Evolutionary conservation across 345 rosid species (phyloP).

Genomic region (Turnera subulata): DNA sequence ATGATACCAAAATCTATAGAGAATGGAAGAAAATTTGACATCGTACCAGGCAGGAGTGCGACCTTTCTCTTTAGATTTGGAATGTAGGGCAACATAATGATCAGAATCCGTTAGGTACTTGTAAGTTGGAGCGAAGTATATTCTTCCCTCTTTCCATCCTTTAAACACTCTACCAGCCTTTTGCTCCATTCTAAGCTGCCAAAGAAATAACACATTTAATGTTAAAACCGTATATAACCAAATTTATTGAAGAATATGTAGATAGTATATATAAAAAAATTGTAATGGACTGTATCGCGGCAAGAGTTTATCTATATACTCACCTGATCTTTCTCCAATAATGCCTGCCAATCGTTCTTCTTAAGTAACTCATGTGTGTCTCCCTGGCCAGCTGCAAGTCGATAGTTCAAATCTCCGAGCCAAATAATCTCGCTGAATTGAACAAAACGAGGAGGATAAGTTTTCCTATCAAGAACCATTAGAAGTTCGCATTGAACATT

Average conservation of each 20-base stretch:
- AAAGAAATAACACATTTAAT: too few species aligned
- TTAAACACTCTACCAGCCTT: slow-evolving; percentile 66
- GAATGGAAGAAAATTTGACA: neutral
- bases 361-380: slow-evolving; percentile 48
- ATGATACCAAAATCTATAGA: too few species aligned
- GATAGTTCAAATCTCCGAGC: slow-evolving; percentile 98
- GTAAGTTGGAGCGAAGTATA: slow-evolving; percentile 87
- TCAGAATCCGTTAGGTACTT: slow-evolving; percentile 72
- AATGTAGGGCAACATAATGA: slow-evolving; percentile 51
- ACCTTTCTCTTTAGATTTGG: slow-evolving; percentile 57
- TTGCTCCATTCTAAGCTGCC: slow-evolving; percentile 71
- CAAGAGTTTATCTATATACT: too few species aligned
- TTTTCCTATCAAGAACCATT: too few species aligned
- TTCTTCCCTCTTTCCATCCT: slow-evolving; percentile 93
- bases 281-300: too few species aligned
- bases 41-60: slow-evolving; percentile 93
- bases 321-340: slow-evolving; percentile 86
- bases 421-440: slow-evolving; percentile 66
- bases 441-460: neutral
- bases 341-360: slow-evolving; percentile 74
- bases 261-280: too few species aligned
- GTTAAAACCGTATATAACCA: slow-evolving; percentile 1
- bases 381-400: slow-evolving; percentile 45
- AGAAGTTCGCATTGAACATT: neutral
- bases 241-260: too few species aligned